phyloP scores from a whole-genome alignment of 345 rosid species.

The Brassica cretica region DNA sequence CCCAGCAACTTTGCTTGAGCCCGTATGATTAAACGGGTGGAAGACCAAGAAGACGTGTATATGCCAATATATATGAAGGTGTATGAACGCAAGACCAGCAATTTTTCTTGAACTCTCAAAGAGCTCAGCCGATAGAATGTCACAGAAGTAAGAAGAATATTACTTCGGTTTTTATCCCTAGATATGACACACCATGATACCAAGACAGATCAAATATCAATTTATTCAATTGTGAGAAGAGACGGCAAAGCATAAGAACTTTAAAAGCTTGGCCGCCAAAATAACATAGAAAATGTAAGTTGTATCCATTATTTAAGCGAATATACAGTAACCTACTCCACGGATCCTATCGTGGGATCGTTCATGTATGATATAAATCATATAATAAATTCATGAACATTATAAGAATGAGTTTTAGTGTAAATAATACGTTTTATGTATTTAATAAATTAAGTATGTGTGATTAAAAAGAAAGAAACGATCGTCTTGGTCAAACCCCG shows the following conservation, averaged over 20 bases:
- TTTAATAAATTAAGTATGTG: conserved; percentile 1
- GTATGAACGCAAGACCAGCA: too few species aligned
- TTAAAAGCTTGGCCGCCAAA: neutral
- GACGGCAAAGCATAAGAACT: neutral
- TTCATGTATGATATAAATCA: conserved; percentile 26
- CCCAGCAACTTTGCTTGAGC: too few species aligned
- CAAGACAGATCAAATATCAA: too few species aligned
- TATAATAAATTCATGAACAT: conserved; percentile 26
- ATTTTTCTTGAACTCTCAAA: too few species aligned
- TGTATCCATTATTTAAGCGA: conserved; percentile 29
- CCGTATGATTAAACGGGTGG: too few species aligned
- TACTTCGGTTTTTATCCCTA: too few species aligned
- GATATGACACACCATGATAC: too few species aligned
- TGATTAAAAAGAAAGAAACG: conserved; percentile 4
- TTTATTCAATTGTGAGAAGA: neutral
- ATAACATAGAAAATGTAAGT: conserved; percentile 11
- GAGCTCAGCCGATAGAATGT: too few species aligned
- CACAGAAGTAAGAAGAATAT: too few species aligned
- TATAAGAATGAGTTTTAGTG: conserved; percentile 27
- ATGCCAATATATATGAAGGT: too few species aligned
- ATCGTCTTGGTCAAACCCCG: conserved; percentile 38
- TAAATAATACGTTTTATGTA: conserved; percentile 18
- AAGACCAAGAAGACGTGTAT: too few species aligned
- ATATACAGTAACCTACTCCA: conserved; percentile 38
- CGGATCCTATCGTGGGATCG: conserved; percentile 19